Percentiles rank a stretch among this genome's conserved stretches.
phyloP scores from a whole-genome alignment of 1,284 basidiomycete genomes.

The Fomitopsis schrenkii region DNA sequence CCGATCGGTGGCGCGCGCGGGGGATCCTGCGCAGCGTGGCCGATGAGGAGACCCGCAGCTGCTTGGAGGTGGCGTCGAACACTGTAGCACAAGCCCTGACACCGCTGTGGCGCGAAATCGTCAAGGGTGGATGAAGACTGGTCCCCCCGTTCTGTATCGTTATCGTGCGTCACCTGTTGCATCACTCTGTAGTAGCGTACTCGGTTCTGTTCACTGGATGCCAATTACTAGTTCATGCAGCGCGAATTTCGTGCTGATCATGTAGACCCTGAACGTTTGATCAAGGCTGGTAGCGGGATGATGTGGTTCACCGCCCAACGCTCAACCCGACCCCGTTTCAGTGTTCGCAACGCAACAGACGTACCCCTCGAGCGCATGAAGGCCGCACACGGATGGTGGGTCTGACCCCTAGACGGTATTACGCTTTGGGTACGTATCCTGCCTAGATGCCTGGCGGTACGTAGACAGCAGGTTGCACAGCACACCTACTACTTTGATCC shows the following conservation, averaged over 20 bases:
- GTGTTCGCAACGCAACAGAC: background rate
- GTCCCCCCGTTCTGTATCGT: background rate
- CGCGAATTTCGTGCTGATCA: background rate
- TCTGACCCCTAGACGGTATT: too few species aligned
- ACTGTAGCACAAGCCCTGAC: conserved; percentile 60
- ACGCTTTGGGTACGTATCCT: background rate
- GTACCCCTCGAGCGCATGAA: too few species aligned
- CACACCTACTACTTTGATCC: background rate
- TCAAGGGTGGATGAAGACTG: conserved; percentile 23
- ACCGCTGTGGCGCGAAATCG: conserved; percentile 46
- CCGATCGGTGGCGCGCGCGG: conserved; percentile 60
- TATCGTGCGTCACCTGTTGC: conserved; percentile 1
- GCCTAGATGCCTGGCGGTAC: background rate
- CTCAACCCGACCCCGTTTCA: background rate
- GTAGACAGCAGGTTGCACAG: background rate
- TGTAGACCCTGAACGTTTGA: background rate
- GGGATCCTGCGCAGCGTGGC: conserved; percentile 46
- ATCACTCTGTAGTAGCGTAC: background rate
- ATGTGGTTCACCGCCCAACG: background rate
- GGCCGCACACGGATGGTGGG: too few species aligned
- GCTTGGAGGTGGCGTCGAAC: conserved; percentile 56
- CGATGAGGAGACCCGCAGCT: conserved; percentile 48
- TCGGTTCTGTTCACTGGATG: background rate
- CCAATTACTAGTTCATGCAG: background rate
- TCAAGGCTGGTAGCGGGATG: too few species aligned